These are phyloP conservation scores for Penicillium hordei DNA, from an alignment of 2,329 filamentous ascomycete genomes.

Conservation along the genomic window DNA sequence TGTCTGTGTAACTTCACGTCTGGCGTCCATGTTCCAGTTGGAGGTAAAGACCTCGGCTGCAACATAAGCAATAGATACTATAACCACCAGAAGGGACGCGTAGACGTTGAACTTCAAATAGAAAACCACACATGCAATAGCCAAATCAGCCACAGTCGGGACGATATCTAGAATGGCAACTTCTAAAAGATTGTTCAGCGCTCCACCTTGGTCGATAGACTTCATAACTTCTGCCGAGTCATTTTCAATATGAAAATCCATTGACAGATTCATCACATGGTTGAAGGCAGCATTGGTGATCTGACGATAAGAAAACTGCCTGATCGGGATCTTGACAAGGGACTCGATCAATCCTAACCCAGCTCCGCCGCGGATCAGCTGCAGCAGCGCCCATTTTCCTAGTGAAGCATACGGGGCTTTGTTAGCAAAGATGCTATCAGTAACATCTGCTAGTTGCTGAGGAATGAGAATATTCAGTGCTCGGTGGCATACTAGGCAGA, in stretches of 20 bases:
- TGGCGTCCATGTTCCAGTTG: slow-evolving; percentile 39
- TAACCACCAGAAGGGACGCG: slow-evolving; percentile 51
- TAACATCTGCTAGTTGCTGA: slow-evolving; percentile 8
- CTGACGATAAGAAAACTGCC: slow-evolving; percentile 57
- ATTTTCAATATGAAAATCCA: slow-evolving; percentile 67
- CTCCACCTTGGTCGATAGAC: slow-evolving; percentile 62
- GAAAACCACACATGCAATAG: slow-evolving; percentile 41
- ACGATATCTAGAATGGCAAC: slow-evolving; percentile 58
- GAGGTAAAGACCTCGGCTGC: slow-evolving; percentile 47
- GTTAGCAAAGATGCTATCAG: slow-evolving; percentile 10
- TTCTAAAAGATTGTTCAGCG: slow-evolving; percentile 60
- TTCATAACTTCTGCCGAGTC: slow-evolving; percentile 64
- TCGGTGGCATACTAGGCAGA: slow-evolving; percentile 4
- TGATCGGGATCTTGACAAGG: slow-evolving; percentile 45
- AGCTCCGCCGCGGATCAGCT: slow-evolving; percentile 6
- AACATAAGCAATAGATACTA: slow-evolving; percentile 51
- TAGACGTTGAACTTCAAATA: slow-evolving; percentile 62
- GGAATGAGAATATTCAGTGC: slow-evolving; percentile 9
- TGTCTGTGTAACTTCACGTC: slow-evolving; percentile 41
- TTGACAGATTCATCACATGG: slow-evolving; percentile 66
- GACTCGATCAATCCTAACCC: slow-evolving; percentile 1
- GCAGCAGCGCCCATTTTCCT: slow-evolving; percentile 6
- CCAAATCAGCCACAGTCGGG: slow-evolving; percentile 56
- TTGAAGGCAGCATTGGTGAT: slow-evolving; percentile 62
- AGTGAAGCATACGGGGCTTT: slow-evolving; percentile 7